Base-by-base conservation (phyloP, 176 grass and related monocot species). In the Bonia amplexicaulis region DNA sequence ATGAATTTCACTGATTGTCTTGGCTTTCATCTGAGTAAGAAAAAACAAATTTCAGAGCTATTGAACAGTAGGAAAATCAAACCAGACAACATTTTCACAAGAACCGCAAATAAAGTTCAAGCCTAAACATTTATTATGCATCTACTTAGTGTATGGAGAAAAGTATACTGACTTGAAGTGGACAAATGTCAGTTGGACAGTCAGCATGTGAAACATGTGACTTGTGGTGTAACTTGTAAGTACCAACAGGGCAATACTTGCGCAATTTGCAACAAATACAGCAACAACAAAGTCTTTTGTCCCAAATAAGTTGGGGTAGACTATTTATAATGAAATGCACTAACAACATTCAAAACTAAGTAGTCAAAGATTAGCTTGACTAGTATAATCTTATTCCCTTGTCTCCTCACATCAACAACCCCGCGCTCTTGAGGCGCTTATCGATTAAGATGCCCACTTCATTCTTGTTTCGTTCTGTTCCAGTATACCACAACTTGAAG, bases 1-100 rank as follows among this genome's bases (percentile, higher is more conserved):
- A 76, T 93, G 91, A 63, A 93, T 90, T 86, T 93, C 91, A 51
- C 80, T 86, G 2, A 93, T 88, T 60, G 74, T 93, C 78, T 91
- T 93, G 33, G 92, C 88, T 77, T 88, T 93, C 22, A 91, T 84
- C 92, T 93, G 79, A 67, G 39, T 69, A 59, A 85, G 6, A 90
- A 86, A 82, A 1, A 74, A 49, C 49, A 77, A 22, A 47, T 33
- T 12, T 17, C 19, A 49, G 47, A 71, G 12, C 23, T 26, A 49
- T 87, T 41, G 17, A 31, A 52, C 23, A 77, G 76, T 61, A 66
- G 25, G 23, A 78, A 85, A 55, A 22, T 12, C 41, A 72, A 73
- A 55, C 49, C 55, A 73, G 3, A 80, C 19, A 48, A 33, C 2
- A 60, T 40, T 74, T 85, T 16, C 5, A 85, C 4, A 57, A 6